Evolutionary conservation across 257 asterid genomes (phyloP).

Genomic region (Apocynum venetum): DNA sequence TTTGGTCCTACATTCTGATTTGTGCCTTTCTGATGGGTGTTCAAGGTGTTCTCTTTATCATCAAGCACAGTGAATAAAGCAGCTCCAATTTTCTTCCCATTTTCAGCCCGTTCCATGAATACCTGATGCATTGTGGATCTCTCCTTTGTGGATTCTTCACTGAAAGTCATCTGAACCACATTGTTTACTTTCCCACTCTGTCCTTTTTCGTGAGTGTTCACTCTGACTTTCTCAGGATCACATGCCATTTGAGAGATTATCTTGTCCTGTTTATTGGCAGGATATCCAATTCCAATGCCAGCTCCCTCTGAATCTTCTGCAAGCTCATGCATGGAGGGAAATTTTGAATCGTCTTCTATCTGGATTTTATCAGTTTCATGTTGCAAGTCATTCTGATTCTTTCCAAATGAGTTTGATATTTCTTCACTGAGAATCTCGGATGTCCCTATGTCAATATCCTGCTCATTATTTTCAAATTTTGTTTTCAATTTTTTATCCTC

Average conservation of each 20-base stretch:
- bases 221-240: conserved; percentile 27
- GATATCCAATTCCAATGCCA: conserved; percentile 26
- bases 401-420: conserved; percentile 26
- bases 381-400: conserved; percentile 30
- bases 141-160: conserved; percentile 33
- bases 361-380: conserved; percentile 16
- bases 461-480: conserved; percentile 20
- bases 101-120: conserved; percentile 29
- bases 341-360: conserved; percentile 17
- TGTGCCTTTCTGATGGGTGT: conserved; percentile 27
- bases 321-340: conserved; percentile 26
- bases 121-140: conserved; percentile 27
- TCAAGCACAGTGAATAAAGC: conserved; percentile 34
- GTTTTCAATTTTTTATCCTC: conserved; percentile 27
- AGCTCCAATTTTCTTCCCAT: conserved; percentile 42
- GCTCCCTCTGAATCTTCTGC: conserved; percentile 27
- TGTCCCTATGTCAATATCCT: conserved; percentile 25
- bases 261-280: conserved; percentile 22
- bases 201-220: conserved; percentile 22
- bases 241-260: conserved; percentile 22
- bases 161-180: conserved; percentile 27
- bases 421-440: conserved; percentile 28
- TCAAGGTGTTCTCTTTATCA: conserved; percentile 27
- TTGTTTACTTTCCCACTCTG: conserved; percentile 9
- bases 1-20: conserved; percentile 36